Evolutionary conservation across 768 basidiomycete species (phyloP).

Genomic region (Inosperma sp.): DNA sequence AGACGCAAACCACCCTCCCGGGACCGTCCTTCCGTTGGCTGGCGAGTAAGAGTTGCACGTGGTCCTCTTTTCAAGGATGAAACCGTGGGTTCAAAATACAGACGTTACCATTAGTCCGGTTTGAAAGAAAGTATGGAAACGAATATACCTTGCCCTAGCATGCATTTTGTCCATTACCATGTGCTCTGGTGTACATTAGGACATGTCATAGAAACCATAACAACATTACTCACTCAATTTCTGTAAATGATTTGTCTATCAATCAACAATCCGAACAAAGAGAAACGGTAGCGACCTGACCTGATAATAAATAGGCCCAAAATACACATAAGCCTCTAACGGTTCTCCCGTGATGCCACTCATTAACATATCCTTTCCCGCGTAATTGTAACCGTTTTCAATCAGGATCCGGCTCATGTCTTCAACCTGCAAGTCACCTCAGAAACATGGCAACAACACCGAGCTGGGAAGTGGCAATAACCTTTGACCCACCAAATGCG

Average conservation of each 20-base stretch:
- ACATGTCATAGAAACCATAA: background rate
- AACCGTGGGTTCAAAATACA: background rate
- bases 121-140: conserved; percentile 3
- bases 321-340: conserved; percentile 95
- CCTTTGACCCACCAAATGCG: conserved; percentile 97
- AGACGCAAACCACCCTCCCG: conserved; percentile 95
- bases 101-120: background rate
- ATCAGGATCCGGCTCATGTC: conserved; percentile 97
- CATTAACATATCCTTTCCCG: conserved; percentile 98
- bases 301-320: conserved; percentile 98
- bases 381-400: conserved; percentile 93
- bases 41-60: conserved; percentile 91
- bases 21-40: conserved; percentile 97
- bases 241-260: conserved; percentile 35
- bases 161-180: conserved; percentile 99
- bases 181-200: conserved; percentile 54
- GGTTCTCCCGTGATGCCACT: conserved; percentile 97
- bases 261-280: conserved; percentile 11
- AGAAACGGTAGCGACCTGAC: conserved; percentile 34
- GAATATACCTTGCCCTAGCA: conserved; percentile 80
- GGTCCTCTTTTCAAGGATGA: conserved; percentile 61
- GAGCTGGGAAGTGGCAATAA: conserved; percentile 23
- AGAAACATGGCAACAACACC: conserved; percentile 9
- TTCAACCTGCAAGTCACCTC: conserved; percentile 51
- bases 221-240: conserved; percentile 76